A percentile compares a stretch with the other conserved stretches of the same genome.
Conservation (phyloP, 495 filamentous ascomycete genomes). For the Daldinia concentrica region DNA sequence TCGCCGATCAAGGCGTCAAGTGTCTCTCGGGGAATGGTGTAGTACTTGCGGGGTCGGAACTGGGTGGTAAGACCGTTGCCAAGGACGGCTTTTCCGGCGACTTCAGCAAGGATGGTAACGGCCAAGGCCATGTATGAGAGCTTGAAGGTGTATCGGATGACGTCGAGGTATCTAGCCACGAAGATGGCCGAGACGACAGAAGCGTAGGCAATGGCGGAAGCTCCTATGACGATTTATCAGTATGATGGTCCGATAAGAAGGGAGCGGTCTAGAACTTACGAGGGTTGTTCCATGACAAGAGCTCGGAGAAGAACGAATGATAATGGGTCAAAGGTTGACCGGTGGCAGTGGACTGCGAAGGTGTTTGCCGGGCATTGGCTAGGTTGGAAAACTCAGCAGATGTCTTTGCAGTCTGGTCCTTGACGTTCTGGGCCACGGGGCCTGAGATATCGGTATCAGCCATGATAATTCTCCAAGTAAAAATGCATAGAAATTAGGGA, state of each 20-base stretch:
- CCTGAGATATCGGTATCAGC: constrained; percentile 58
- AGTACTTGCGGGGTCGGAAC: constrained; percentile 90
- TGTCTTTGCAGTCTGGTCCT: constrained; percentile 76
- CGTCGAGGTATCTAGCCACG: constrained; percentile 86
- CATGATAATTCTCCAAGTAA: constrained; percentile 11
- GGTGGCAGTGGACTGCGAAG: constrained; percentile 73
- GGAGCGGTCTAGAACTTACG: constrained; percentile 46
- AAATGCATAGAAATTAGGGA: background rate
- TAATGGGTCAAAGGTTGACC: constrained; percentile 94
- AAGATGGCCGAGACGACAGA: constrained; percentile 82
- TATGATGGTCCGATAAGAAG: constrained; percentile 50
- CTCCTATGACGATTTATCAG: constrained; percentile 61
- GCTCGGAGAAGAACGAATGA: constrained; percentile 92
- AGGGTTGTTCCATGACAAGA: constrained; percentile 73
- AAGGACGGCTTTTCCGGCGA: constrained; percentile 77
- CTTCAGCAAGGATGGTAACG: constrained; percentile 79
- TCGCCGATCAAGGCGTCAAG: constrained; percentile 84
- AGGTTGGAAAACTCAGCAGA: constrained; percentile 77
- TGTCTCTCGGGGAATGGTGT: constrained; percentile 85
- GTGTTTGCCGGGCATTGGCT: constrained; percentile 72
- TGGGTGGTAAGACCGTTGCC: constrained; percentile 83
- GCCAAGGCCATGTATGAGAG: constrained; percentile 69
- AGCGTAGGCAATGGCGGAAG: constrained; percentile 85
- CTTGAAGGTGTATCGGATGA: constrained; percentile 90
- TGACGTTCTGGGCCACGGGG: constrained; percentile 79